Evolutionary conservation across 208 protist species (phyloP), one percentile per base, ranked within the genome.

Genomic region (Lotmaria passim): DNA sequence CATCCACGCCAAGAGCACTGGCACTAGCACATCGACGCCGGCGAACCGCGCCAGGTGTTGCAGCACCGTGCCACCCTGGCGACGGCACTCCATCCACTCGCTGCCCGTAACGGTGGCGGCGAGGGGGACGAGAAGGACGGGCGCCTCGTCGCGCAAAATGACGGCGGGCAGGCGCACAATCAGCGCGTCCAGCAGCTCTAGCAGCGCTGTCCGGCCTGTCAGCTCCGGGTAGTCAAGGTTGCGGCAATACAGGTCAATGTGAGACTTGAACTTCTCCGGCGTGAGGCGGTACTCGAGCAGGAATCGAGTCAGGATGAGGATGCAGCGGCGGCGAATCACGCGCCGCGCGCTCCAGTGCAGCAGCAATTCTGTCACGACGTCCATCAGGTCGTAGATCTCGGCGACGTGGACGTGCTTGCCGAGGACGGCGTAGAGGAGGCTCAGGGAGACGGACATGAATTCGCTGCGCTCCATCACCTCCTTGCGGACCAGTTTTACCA

Each of bases 211-310:
- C 14, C 86, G 81, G 14, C 91, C 93, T 3, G 72, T 80, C 24
- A 92, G 55, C 46, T 92, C 85, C 8, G 91, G 91, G 77, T 91
- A 96, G 66, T 95, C 87, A 14, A 97, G 75, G 69, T 97, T 97
- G 19, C 81, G 70, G 71, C 86, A 91, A 56, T 91, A 78, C 28
- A 93, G 68, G 70, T 97, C 91, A 30, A 97, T 83, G 68, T 97
- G 93, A 0, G 89, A 95, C 59, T 83, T 81, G 60, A 96, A 94
- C 79, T 96, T 96, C 41, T 88, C 78, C 17, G 83, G 85, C 11
- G 93, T 97, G 63, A 97, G 83, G 38, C 84, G 81, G 74, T 93
- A 97, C 79, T 97, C 91, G n/a, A 91, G 94, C 21, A 97, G 73
- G 78, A 97, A 97, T 63, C 90, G 85, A 8, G 84, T 82, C 19